phyloP scores from a whole-genome alignment of 2,329 filamentous ascomycete species.

The Aspergillus fructus region DNA sequence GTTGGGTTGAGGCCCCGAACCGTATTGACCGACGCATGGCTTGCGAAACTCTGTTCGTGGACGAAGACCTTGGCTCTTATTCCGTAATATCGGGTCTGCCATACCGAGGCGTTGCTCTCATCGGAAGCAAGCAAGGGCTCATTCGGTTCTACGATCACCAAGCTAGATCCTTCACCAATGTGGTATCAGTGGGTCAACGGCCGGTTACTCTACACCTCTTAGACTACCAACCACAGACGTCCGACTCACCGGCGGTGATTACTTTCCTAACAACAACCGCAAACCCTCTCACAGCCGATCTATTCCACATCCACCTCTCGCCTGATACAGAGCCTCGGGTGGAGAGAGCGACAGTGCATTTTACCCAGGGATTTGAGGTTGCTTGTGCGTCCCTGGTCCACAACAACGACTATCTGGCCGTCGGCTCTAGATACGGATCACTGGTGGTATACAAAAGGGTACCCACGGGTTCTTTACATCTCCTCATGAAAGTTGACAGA shows the following conservation, averaged over 20 bases:
- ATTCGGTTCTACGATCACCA: constrained; percentile 37
- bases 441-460: constrained; percentile 49
- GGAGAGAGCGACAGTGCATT: constrained; percentile 22
- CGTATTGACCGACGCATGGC: constrained; percentile 9
- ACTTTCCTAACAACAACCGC: constrained; percentile 30
- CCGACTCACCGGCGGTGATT: constrained; percentile 13
- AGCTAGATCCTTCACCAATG: constrained; percentile 25
- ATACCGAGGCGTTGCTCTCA: constrained; percentile 31
- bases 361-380: constrained; percentile 50
- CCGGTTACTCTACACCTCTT: constrained; percentile 31
- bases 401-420: constrained; percentile 37
- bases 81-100: constrained; percentile 31
- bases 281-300: constrained; percentile 25
- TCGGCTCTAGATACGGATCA: constrained; percentile 59
- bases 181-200: constrained; percentile 27
- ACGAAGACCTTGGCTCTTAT: constrained; percentile 32
- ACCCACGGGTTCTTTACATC: constrained; percentile 18
- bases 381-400: constrained; percentile 48
- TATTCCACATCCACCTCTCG: constrained; percentile 25
- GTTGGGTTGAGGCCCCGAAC: constrained; percentile 19
- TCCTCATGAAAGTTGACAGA: constrained; percentile 25
- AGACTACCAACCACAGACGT: constrained; percentile 12
- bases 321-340: constrained; percentile 39
- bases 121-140: constrained; percentile 33
- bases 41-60: constrained; percentile 26